phyloP scores from a whole-genome alignment of 2,329 filamentous ascomycete species.

The Gnomoniopsis sp. region DNA sequence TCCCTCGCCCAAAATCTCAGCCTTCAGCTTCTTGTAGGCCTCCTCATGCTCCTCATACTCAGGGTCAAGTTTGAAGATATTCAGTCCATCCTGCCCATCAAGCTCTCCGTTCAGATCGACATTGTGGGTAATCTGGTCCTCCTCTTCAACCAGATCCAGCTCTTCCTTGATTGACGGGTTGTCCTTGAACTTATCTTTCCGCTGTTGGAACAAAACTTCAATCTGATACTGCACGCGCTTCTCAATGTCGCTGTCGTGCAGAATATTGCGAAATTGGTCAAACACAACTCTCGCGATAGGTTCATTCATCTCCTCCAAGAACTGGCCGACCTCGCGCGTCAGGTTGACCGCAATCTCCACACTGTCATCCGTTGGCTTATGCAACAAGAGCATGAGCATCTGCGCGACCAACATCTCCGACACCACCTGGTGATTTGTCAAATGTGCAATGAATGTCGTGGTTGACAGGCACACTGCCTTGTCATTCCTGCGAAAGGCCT shows the following conservation, averaged over 20 bases:
- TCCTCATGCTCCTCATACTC: constrained; percentile 90
- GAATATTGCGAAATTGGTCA: constrained; percentile 90
- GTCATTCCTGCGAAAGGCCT: constrained; percentile 94
- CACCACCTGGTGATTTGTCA: constrained; percentile 94
- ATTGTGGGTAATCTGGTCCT: constrained; percentile 94
- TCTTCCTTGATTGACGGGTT: constrained; percentile 89
- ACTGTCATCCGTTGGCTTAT: constrained; percentile 95
- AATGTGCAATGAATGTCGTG: constrained; percentile 90
- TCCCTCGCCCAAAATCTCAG: constrained; percentile 91
- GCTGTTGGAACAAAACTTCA: constrained; percentile 92
- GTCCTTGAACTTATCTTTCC: constrained; percentile 96
- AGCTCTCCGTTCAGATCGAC: constrained; percentile 79
- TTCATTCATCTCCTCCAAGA: constrained; percentile 91
- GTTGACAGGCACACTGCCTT: constrained; percentile 92
- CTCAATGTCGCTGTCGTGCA: constrained; percentile 96
- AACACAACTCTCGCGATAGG: constrained; percentile 87
- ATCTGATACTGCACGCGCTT: constrained; percentile 99
- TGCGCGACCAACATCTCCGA: constrained; percentile 92
- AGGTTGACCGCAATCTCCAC: constrained; percentile 96
- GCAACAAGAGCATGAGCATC: constrained; percentile 84
- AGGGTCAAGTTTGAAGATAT: constrained; percentile 91
- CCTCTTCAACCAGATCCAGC: constrained; percentile 91
- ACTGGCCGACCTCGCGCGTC: constrained; percentile 88
- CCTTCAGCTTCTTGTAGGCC: constrained; percentile 82
- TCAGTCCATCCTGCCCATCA: constrained; percentile 81